Evolutionary conservation across 805 yeast species (phyloP), one percentile per base, ranked within the genome.

Genomic region (Pichia eremophila): DNA sequence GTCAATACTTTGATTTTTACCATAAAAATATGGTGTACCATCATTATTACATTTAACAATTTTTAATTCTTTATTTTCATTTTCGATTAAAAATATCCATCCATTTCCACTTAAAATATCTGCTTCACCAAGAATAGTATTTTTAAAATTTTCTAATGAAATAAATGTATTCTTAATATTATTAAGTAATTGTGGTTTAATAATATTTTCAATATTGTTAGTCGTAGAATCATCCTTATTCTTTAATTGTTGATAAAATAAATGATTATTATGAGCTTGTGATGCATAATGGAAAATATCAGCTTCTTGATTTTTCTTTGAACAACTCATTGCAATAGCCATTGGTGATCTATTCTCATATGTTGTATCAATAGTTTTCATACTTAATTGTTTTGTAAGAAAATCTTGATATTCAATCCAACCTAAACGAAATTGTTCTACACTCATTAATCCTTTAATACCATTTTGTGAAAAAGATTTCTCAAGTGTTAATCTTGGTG

Each of bases 241-340:
- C 41, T 50, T 60, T 45, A 82, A 67, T 58, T 84, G 85, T 63
- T 83, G 79, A 59, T 89, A 81, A 58, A 85, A 88, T 44, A 93
- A 73, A 67, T 91, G 99, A 69, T 93, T 93, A 68, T 89, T 90
- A 69, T 85, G 91, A 3, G 89, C 81, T 62, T 85, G 95, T 5
- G 96, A 85, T 3, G 98, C 97, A 59, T 75, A 78, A 67, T 90
- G 93, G 73, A 83, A 90, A n/a, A 78, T 65, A 47, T 78, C 77
- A 34, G 89, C 81, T 57, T 78, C 77, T 31, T 79, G 77, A 31
- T 85, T 71, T 52, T 79, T 77, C 57, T 77, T 75, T 4, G 89
- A 83, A 0, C 93, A 79, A 54, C 80, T 75, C 50, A 79, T 65
- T 49, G 81, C 62, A 46, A 87, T 78, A 51, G 85, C 85, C 62